Conservation (phyloP, 148 eudicot species). For the Arctostaphylos glauca region DNA sequence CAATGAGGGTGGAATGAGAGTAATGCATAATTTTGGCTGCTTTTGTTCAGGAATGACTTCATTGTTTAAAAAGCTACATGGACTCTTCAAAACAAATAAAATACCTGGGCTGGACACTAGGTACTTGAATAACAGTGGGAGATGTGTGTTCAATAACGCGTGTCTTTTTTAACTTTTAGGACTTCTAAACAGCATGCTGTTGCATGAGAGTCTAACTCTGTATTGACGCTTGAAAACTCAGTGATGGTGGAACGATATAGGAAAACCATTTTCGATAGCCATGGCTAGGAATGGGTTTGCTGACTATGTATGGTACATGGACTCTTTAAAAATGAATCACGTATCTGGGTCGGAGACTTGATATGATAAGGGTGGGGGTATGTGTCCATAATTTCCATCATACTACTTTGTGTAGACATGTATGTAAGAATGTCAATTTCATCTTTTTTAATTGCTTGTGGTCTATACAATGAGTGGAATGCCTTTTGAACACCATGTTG, state of each 20-base stretch:
- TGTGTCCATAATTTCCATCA: too few relatives aligned
- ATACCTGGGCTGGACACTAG: not conserved
- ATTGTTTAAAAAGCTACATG: not conserved
- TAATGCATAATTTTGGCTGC: not conserved
- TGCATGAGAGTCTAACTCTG: not conserved
- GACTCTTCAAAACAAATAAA: not conserved
- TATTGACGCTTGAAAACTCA: not conserved
- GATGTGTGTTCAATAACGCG: not conserved
- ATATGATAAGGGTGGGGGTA: not conserved
- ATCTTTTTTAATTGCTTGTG: too few relatives aligned
- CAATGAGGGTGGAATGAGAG: not conserved
- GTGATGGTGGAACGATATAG: not conserved
- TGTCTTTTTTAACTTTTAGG: not conserved
- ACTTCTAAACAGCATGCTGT: not conserved
- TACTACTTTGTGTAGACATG: too few relatives aligned
- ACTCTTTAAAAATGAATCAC: too few relatives aligned
- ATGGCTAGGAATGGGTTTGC: not conserved
- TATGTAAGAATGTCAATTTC: too few relatives aligned
- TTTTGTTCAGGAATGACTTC: not conserved
- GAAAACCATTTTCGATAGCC: not conserved
- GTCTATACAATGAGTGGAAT: too few relatives aligned
- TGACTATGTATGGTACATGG: not conserved
- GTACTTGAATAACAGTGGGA: not conserved
- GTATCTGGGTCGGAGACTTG: too few relatives aligned
- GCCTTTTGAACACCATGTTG: too few relatives aligned